Conservation (phyloP, 352 stramenopile genomes). For the Globisporangium apiculatum region DNA sequence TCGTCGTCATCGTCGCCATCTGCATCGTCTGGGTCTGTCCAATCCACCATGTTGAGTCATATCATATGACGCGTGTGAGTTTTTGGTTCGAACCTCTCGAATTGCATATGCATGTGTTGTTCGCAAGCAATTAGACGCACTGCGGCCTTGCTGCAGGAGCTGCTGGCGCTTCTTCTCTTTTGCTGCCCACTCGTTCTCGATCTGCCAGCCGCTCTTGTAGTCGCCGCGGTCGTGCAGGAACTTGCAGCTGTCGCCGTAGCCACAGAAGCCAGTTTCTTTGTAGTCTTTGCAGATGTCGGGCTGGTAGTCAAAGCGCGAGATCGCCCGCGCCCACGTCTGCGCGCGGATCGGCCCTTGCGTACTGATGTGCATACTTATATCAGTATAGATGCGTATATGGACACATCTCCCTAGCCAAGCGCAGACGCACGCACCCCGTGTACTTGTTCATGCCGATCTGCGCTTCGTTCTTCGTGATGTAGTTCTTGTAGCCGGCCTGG, state of each 20-base stretch:
- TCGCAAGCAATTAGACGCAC: constrained; percentile 13
- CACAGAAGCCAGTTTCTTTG: constrained; percentile 99
- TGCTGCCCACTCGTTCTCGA: constrained; percentile 93
- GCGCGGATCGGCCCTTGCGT: constrained; percentile 93
- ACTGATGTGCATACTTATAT: constrained; percentile 15
- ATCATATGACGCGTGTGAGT: too few species aligned
- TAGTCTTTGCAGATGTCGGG: constrained; percentile 99
- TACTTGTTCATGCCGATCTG: constrained; percentile 89
- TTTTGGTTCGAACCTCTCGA: too few species aligned
- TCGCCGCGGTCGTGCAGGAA: constrained; percentile 98
- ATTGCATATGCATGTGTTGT: constrained; percentile 1
- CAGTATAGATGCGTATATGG: background rate
- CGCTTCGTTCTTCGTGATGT: constrained; percentile 83
- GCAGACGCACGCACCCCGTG: constrained; percentile 43
- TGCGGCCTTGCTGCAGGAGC: constrained; percentile 41
- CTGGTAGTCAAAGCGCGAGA: constrained; percentile 96
- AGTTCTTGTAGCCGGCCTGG: constrained; percentile 84
- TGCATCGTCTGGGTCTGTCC: constrained; percentile 29
- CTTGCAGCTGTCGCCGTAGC: constrained; percentile 95
- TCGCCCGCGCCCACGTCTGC: constrained; percentile 91
- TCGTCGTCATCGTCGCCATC: constrained; percentile 46
- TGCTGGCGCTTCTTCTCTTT: constrained; percentile 89
- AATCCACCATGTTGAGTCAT: too few species aligned
- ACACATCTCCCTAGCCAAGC: background rate
- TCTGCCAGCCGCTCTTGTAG: constrained; percentile 97